These are phyloP conservation scores for Panicum hallii DNA, from an alignment of 202 grass and related monocot genomes.

Conservation along the genomic window DNA sequence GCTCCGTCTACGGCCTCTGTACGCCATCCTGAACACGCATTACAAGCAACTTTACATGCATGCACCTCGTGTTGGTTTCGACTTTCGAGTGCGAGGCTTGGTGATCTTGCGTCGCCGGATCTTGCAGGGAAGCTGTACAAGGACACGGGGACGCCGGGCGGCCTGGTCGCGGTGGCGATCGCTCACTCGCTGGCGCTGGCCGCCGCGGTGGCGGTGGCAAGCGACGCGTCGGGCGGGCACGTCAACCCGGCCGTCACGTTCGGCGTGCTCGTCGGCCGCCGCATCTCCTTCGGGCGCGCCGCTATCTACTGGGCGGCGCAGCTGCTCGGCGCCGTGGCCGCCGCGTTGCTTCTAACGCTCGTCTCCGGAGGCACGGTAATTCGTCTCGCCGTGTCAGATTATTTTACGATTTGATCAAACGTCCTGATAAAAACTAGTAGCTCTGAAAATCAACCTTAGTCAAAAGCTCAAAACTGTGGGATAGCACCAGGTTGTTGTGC, in stretches of 20 bases:
- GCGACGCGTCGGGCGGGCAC: conserved; percentile 63
- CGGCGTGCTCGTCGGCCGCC: conserved; percentile 71
- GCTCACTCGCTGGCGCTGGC: conserved; percentile 74
- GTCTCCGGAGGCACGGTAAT: conserved; percentile 81
- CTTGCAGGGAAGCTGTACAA: conserved; percentile 72
- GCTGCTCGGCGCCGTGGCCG: conserved; percentile 76
- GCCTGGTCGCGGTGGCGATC: conserved; percentile 69
- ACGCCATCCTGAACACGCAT: background rate
- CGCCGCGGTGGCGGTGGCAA: conserved; percentile 60
- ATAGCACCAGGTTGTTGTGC: background rate
- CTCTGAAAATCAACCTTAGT: background rate
- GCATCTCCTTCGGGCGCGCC: conserved; percentile 77
- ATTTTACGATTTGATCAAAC: background rate
- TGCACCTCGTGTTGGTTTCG: background rate
- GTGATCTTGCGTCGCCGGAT: background rate
- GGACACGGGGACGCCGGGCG: conserved; percentile 61
- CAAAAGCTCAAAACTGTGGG: background rate
- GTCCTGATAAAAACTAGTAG: background rate
- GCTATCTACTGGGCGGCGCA: conserved; percentile 78
- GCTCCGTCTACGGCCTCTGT: conserved; percentile 84
- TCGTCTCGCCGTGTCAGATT: background rate
- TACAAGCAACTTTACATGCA: too few species aligned
- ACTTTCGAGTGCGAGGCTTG: background rate
- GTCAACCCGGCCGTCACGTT: conserved; percentile 90
- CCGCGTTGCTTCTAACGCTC: conserved; percentile 67